Evolutionary conservation across 352 stramenopile genomes (phyloP), one percentile per base, ranked within the genome.

Genomic region (Pythium brachiatum): DNA sequence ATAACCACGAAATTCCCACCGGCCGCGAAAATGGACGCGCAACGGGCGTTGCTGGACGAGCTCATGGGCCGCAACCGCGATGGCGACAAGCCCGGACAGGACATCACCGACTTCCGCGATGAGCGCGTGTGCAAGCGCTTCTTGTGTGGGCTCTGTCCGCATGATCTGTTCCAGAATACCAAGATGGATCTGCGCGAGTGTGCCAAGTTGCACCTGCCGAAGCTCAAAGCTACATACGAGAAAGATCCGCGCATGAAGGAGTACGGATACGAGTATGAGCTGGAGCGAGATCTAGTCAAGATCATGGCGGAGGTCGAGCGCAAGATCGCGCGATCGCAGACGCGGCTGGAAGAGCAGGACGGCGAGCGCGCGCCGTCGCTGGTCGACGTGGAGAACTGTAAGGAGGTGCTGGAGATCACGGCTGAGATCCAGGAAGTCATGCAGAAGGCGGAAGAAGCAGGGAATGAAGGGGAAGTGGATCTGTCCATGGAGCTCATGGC

Each of bases 11-110:
- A 36, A 11, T 2, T 25, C 21, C 25, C 47, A 31, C 51, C 7
- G 25, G 41, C 15, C 18, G 36, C 13, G 38, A 66, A 27, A 18
- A 92, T 96, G 83, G 88, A 96, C 57, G 81, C 75, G 27, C 88
- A 96, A 69, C 84, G 88, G 48, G 88, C 83, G 57, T 70, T 97
- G 53, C 75, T 97, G 53, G 90, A 97, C 70, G 78, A 83, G 53
- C 83, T 97, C 44, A 97, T 97, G 90, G 90, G 90, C 32, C 79
- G 90, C 8, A 97, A 97, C 73, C 86, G 90, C 60, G 92, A 97
- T 68, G 86, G 88, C 13, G 88, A 96, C 62, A 75, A 78, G 38
- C 83, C 86, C 5, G 69, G 91, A n/a, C 85, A 94, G 50, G 85
- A 92, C 34, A 73, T 90, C 25, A 64, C 60, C 29, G 81, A 95